phyloP scores from a whole-genome alignment of 148 eudicot genomes.

The Camellia lanceoleosa region DNA sequence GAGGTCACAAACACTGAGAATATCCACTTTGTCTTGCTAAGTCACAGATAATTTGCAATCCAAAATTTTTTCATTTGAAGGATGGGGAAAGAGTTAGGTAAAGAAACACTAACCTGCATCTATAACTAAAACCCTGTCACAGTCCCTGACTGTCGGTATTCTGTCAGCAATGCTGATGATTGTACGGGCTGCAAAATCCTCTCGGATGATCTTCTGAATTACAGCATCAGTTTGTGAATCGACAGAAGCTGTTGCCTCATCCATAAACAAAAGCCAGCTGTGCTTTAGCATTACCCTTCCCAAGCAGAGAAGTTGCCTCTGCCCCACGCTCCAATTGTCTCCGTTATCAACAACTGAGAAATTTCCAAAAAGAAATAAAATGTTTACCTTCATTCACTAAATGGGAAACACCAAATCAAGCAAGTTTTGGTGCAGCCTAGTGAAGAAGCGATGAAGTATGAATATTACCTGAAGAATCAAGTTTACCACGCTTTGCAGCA shows the following conservation, averaged over 20 bases:
- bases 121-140: constrained; percentile 83
- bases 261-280: constrained; percentile 84
- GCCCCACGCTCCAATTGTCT: constrained; percentile 98
- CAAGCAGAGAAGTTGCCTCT: constrained; percentile 88
- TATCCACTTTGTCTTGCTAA: neutral
- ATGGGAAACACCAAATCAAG: neutral
- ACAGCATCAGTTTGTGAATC: constrained; percentile 93
- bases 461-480: constrained; percentile 67
- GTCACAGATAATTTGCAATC: neutral
- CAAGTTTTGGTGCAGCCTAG: neutral
- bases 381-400: neutral
- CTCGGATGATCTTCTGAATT: constrained; percentile 83
- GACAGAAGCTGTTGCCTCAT: constrained; percentile 95
- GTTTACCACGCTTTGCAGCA: constrained; percentile 78
- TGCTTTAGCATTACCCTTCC: constrained; percentile 88
- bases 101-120: constrained; percentile 59
- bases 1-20: neutral
- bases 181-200: constrained; percentile 78
- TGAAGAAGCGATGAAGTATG: neutral
- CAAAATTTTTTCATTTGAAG: neutral
- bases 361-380: neutral
- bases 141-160: constrained; percentile 97
- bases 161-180: constrained; percentile 98
- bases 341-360: constrained; percentile 70
- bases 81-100: neutral